Percentiles rank a stretch among this genome's conserved stretches.
Evolutionary conservation across 441 rosid species (phyloP).

Genomic region (Aleurites moluccanus): DNA sequence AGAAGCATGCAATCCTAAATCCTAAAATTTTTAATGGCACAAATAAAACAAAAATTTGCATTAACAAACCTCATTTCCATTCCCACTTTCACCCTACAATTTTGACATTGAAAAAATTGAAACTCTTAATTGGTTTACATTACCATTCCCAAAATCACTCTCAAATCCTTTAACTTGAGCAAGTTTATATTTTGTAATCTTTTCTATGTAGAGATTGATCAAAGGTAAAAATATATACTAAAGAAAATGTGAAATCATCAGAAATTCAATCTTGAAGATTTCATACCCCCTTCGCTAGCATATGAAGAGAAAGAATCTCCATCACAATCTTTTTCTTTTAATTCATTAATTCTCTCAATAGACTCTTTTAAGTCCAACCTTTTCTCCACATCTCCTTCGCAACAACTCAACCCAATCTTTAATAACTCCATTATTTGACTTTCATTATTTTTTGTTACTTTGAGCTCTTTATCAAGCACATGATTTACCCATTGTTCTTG

Average conservation of each 20-base stretch:
- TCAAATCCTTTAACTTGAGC: background rate
- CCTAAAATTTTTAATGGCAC: conserved; percentile 6
- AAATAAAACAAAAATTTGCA: conserved; percentile 4
- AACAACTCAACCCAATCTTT: conserved; percentile 80
- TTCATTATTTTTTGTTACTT: conserved; percentile 36
- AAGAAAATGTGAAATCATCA: conserved; percentile 34
- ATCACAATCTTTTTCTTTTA: conserved; percentile 42
- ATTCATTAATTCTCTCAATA: conserved; percentile 48
- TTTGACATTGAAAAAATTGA: conserved; percentile 1
- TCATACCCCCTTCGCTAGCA: conserved; percentile 44
- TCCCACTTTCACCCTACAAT: conserved; percentile 1
- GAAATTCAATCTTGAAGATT: conserved; percentile 36
- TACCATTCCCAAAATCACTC: background rate
- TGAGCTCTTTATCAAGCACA: conserved; percentile 69
- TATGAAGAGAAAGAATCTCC: conserved; percentile 45
- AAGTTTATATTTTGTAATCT: background rate
- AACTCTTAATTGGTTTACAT: background rate
- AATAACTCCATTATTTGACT: conserved; percentile 58
- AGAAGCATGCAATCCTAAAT: background rate
- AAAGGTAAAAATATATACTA: background rate
- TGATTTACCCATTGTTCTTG: conserved; percentile 43
- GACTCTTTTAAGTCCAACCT: conserved; percentile 60
- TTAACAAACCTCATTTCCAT: background rate
- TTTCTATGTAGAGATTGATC: background rate
- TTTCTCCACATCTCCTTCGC: conserved; percentile 58